A percentile compares a stretch with the other conserved stretches of the same genome.
Conservation (phyloP, 441 rosid species). For the Arabidopsis lyrata region DNA sequence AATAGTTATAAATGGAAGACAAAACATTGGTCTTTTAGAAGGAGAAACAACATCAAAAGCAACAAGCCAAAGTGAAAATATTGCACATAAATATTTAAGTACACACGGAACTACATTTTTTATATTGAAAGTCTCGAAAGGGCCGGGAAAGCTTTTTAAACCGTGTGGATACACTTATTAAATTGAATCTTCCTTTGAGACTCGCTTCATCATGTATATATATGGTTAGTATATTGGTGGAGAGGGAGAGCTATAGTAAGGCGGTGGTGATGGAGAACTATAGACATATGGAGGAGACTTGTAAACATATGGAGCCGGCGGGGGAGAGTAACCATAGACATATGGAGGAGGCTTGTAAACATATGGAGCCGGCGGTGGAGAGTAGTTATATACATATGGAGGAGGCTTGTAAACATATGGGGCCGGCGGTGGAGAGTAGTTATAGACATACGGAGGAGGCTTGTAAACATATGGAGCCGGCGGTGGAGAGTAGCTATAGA, state of each 20-base stretch:
- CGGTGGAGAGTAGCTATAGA: background rate
- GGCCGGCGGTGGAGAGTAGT: background rate
- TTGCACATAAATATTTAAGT: background rate
- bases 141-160: background rate
- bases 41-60: conserved; percentile 29
- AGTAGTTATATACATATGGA: background rate
- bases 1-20: conserved; percentile 3
- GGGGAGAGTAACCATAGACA: background rate
- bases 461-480: background rate
- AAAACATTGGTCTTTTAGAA: conserved; percentile 14
- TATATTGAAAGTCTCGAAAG: conserved; percentile 14
- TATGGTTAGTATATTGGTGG: conserved; percentile 38
- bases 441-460: background rate
- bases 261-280: conserved; percentile 10
- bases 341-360: conserved; percentile 13
- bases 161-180: conserved; percentile 1
- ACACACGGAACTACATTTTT: conserved; percentile 15
- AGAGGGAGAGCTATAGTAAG: conserved; percentile 33
- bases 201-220: conserved; percentile 18
- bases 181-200: conserved; percentile 10
- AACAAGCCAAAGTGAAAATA: conserved; percentile 15
- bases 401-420: conserved; percentile 24
- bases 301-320: too few species aligned
- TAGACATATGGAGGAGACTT: background rate
- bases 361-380: conserved; percentile 16